Evolutionary conservation across 192 early-diverging fungal genomes (phyloP).

Genomic region (Rhizophagus prolifer): DNA sequence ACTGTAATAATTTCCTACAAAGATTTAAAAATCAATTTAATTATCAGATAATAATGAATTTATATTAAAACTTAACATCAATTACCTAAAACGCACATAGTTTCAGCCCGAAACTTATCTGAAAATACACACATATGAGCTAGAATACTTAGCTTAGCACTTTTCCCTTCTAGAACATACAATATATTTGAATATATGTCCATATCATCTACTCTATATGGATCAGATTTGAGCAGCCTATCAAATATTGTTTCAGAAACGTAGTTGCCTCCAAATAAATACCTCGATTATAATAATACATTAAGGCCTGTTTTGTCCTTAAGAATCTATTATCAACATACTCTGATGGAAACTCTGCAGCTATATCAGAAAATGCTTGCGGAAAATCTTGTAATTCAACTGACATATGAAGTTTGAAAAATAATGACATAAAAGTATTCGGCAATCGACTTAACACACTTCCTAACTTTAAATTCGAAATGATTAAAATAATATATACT

Average conservation of each 20-base stretch:
- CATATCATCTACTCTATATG: conserved; percentile 75
- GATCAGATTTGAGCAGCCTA: conserved; percentile 66
- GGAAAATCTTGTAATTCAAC: conserved; percentile 49
- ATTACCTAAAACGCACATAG: conserved; percentile 73
- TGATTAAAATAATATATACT: too few relatives aligned
- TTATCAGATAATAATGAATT: not conserved
- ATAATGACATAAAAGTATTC: conserved; percentile 42
- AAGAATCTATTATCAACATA: conserved; percentile 69
- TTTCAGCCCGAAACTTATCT: conserved; percentile 85
- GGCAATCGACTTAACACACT: conserved; percentile 30
- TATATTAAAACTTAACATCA: not conserved
- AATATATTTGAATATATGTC: conserved; percentile 89
- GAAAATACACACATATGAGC: conserved; percentile 70
- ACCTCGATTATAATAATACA: conserved; percentile 57
- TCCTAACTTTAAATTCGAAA: conserved; percentile 16
- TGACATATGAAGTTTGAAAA: conserved; percentile 59
- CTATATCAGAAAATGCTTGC: conserved; percentile 30
- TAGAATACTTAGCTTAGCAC: conserved; percentile 69
- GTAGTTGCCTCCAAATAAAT: not conserved
- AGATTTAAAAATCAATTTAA: not conserved
- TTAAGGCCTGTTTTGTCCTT: conserved; percentile 58
- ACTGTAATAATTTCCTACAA: conserved; percentile 85
- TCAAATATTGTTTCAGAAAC: conserved; percentile 69
- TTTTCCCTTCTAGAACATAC: conserved; percentile 68
- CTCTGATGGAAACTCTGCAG: conserved; percentile 45